Evolutionary conservation across 2,329 filamentous ascomycete genomes (phyloP).

Genomic region (Madurella fahalii): DNA sequence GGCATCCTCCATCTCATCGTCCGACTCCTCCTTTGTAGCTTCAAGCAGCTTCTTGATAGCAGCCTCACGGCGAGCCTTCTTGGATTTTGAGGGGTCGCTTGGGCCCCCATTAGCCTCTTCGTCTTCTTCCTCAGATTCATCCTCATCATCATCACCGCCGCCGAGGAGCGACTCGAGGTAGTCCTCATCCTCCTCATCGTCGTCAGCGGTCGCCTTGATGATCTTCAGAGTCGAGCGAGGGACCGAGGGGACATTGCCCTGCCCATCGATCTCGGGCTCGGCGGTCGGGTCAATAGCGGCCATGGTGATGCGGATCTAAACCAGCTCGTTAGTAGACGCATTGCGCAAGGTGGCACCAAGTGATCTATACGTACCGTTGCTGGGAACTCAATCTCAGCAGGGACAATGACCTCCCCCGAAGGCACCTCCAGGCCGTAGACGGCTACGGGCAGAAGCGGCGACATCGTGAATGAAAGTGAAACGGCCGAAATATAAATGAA

Average conservation of each 20-base stretch:
- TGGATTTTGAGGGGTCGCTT: slow-evolving; percentile 84
- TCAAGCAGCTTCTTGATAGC: slow-evolving; percentile 74
- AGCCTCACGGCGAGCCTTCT: slow-evolving; percentile 77
- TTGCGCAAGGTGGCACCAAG: background rate
- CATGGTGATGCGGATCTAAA: slow-evolving; percentile 95
- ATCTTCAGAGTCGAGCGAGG: slow-evolving; percentile 87
- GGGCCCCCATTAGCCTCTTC: slow-evolving; percentile 83
- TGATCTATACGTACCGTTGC: slow-evolving; percentile 64
- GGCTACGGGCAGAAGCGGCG: slow-evolving; percentile 60
- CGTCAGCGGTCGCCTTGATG: slow-evolving; percentile 67
- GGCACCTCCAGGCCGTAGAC: slow-evolving; percentile 92
- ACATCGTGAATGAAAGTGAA: slow-evolving; percentile 41
- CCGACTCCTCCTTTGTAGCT: slow-evolving; percentile 55
- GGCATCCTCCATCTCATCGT: slow-evolving; percentile 72
- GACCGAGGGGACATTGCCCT: slow-evolving; percentile 56
- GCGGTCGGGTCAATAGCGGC: slow-evolving; percentile 91
- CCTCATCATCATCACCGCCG: slow-evolving; percentile 46
- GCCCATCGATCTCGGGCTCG: slow-evolving; percentile 61
- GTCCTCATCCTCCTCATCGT: slow-evolving; percentile 62
- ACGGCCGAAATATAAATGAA: background rate
- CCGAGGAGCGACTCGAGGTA: slow-evolving; percentile 55
- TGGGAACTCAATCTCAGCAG: slow-evolving; percentile 72
- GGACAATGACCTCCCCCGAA: slow-evolving; percentile 75
- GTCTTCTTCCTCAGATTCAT: slow-evolving; percentile 53
- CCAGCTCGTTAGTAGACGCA: slow-evolving; percentile 25